These are phyloP conservation scores for Abrus pulchellus DNA, from an alignment of 306 rosid species.

Conservation along the genomic window DNA sequence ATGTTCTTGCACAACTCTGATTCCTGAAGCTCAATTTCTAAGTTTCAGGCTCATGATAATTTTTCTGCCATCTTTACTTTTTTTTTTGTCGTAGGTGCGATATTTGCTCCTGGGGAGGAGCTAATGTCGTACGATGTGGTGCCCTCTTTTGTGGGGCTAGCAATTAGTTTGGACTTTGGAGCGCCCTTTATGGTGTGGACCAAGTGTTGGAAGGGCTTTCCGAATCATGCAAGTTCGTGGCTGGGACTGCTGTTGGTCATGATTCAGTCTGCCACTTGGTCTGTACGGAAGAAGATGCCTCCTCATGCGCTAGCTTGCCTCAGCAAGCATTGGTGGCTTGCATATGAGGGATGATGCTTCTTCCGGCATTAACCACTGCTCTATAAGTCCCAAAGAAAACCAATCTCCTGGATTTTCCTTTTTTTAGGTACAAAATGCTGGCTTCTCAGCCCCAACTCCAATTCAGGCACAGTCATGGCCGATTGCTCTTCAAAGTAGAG, in stretches of 20 bases:
- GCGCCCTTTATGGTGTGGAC: constrained; percentile 99
- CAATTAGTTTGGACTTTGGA: constrained; percentile 81
- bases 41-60: constrained; percentile 84
- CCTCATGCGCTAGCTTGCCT: constrained; percentile 98
- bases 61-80: constrained; percentile 84
- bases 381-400: constrained; percentile 68
- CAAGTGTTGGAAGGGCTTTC: constrained; percentile 93
- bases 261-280: constrained; percentile 98
- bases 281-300: constrained; percentile 97
- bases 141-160: constrained; percentile 95
- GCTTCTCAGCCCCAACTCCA: constrained; percentile 98
- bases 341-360: constrained; percentile 96
- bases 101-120: constrained; percentile 99
- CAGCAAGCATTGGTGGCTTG: constrained; percentile 90
- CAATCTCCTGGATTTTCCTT: constrained; percentile 74
- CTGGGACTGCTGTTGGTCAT: constrained; percentile 96
- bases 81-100: constrained; percentile 99
- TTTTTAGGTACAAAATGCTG: constrained; percentile 97
- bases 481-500: constrained; percentile 93
- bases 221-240: constrained; percentile 95
- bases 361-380: constrained; percentile 76
- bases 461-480: constrained; percentile 99
- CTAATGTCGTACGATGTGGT: constrained; percentile 99
- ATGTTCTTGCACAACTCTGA: constrained; percentile 67
- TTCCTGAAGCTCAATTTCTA: constrained; percentile 79